phyloP scores from a whole-genome alignment of 2,329 filamentous ascomycete genomes.

The Teratosphaeria epicoccoides region DNA sequence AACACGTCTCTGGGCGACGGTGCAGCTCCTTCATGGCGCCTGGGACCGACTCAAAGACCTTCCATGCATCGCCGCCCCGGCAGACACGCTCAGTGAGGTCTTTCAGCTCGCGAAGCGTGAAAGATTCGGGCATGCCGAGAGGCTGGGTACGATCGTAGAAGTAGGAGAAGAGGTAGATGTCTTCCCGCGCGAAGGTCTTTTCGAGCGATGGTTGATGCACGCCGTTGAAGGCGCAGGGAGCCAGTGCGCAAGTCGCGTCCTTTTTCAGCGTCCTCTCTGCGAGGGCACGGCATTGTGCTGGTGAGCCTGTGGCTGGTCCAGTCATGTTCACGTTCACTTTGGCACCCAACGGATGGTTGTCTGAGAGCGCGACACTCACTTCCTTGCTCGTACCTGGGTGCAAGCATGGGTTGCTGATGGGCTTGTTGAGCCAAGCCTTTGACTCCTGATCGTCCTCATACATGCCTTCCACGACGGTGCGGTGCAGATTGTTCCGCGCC shows the following conservation, averaged over 20 bases:
- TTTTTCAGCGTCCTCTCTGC: conserved; percentile 88
- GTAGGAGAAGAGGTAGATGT: conserved; percentile 94
- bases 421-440: conserved; percentile 54
- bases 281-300: conserved; percentile 79
- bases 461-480: conserved; percentile 60
- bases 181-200: conserved; percentile 85
- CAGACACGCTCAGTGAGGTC: conserved; percentile 80
- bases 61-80: conserved; percentile 73
- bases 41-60: conserved; percentile 64
- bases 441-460: conserved; percentile 49
- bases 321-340: conserved; percentile 71
- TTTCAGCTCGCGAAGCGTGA: conserved; percentile 81
- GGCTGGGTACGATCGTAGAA: conserved; percentile 93
- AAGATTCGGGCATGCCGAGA: conserved; percentile 96
- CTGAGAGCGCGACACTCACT: conserved; percentile 60
- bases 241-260: conserved; percentile 66
- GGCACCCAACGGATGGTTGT: conserved; percentile 54
- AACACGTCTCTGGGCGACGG: conserved; percentile 77
- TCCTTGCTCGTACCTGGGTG: conserved; percentile 65
- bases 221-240: conserved; percentile 97
- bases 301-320: conserved; percentile 62
- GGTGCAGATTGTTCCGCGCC: conserved; percentile 78
- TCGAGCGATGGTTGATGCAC: conserved; percentile 85
- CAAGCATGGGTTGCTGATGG: conserved; percentile 78
- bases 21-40: conserved; percentile 70